Conservation (phyloP, 139 green algal genomes). For the Raphidocelis subcapitata region DNA sequence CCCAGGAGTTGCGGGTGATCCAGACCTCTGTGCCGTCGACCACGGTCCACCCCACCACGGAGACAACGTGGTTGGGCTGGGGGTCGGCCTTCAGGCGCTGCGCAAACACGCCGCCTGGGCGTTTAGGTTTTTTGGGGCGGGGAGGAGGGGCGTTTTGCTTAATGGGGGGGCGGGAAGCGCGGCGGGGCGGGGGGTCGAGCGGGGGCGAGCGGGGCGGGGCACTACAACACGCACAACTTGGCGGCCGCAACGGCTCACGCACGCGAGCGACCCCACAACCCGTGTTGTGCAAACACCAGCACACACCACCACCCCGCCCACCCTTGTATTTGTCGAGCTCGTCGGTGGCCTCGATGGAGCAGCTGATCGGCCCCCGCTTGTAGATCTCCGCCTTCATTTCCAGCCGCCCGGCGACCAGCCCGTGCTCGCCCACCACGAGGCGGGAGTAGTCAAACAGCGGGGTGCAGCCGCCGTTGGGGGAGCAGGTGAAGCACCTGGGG, state of each 20-base stretch:
- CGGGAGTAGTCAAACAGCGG: no score
- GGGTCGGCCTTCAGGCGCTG: neutral
- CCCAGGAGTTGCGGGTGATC: slow-evolving; percentile 53
- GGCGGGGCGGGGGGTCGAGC: no score
- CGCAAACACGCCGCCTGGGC: neutral
- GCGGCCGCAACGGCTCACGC: no score
- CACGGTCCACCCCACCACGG: slow-evolving; percentile 82
- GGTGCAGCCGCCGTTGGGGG: no score
- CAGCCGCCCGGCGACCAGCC: neutral
- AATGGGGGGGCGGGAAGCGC: no score
- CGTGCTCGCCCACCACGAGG: neutral
- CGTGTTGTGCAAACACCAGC: no score
- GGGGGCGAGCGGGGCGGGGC: no score
- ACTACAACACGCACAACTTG: no score
- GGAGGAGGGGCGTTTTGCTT: neutral
- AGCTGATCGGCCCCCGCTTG: slow-evolving; percentile 81
- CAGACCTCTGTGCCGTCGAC: slow-evolving; percentile 74
- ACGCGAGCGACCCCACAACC: no score
- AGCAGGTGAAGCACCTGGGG: no score
- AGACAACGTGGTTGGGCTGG: slow-evolving; percentile 83
- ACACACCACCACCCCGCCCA: neutral
- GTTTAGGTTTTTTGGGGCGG: neutral
- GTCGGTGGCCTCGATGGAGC: slow-evolving; percentile 79
- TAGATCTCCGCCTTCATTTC: slow-evolving; percentile 89
- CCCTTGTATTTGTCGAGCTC: slow-evolving; percentile 65